These are phyloP conservation scores for Millerago galiae DNA, from an alignment of 805 yeast species.

Conservation along the genomic window DNA sequence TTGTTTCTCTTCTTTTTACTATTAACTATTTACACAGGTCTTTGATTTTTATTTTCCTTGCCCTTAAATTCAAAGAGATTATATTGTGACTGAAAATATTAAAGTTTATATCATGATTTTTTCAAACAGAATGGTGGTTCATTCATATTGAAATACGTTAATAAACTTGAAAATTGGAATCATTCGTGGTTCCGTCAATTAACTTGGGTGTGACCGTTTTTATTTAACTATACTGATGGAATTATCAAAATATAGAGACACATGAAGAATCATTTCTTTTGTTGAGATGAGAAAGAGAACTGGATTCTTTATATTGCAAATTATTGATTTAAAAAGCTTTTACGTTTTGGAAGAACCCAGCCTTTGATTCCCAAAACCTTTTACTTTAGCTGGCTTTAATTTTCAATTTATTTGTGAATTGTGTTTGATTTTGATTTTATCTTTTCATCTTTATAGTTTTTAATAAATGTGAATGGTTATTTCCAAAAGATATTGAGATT, in stretches of 20 bases:
- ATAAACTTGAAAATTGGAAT: not conserved
- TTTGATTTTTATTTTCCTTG: constrained; percentile 11
- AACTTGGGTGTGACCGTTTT: constrained; percentile 3
- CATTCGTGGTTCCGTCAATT: constrained; percentile 4
- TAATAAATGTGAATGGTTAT: no score
- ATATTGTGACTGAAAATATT: not conserved
- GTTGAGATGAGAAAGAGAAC: constrained; percentile 4
- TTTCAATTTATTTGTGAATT: no score
- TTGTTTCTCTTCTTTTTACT: constrained; percentile 4
- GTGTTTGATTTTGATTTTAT: no score
- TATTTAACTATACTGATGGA: no score
- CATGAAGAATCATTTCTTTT: constrained; percentile 1
- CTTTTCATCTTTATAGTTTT: no score
- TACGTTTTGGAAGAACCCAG: no score
- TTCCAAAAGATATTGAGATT: no score
- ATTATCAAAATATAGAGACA: no score
- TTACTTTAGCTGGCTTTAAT: no score
- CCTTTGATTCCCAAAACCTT: no score
- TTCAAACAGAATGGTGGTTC: constrained; percentile 3
- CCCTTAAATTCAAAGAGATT: not conserved
- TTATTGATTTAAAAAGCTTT: no score
- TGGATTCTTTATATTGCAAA: no score
- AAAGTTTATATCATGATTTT: not conserved
- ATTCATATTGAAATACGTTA: not conserved
- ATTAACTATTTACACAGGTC: constrained; percentile 18